Evolutionary conservation across 1,284 basidiomycete species (phyloP), one percentile per base, ranked within the genome.

Genomic region (Neonothopanus nambi): DNA sequence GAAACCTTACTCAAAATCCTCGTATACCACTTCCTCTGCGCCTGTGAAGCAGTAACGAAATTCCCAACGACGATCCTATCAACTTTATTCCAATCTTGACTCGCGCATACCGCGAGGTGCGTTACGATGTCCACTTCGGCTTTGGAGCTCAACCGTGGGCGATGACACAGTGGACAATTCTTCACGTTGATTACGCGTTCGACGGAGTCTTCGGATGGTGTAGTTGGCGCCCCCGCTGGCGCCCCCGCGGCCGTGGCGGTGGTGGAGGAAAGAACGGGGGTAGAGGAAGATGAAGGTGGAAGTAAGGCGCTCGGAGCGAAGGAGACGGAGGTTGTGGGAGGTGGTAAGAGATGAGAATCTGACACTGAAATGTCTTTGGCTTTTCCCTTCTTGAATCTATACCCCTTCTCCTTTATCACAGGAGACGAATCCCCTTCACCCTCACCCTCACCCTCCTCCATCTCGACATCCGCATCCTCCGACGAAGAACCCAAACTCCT

Each of bases 11-110:
- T 80, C 57, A 97, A 79, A 39, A 97, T 81, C 74, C 92, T 95
- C 54, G 92, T 94, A 64, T 95, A 90, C 87, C 93, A 97, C 72
- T 99, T 99, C 64, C 96, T 80, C 73, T 98, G 95, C 50, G 97
- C 96, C 73, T 99, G 96, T 59, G 81, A 87, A 13, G 92, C 90
- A 0, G 96, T 99, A 1, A 98, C 95, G 63, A 94, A 99, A 65
- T 95, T 96, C n/a, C 89, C 87, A 15, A 95, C 94, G 26, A 95
- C 85, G 58, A 97, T 92, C 58, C 85, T 72, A 65, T 97, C 89
- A 23, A 98, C 89, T 52, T 89, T 82, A 30, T 82, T 84, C 93
- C 95, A 98, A 68, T 98, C 95, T 62, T 87, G 81, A 55, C 89
- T 93, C 7, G 95, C 95, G 64, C 96, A 99, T 3, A 98, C 85